These are phyloP conservation scores for Monosporascus sp. DNA, from an alignment of 2,329 filamentous ascomycete species.

Conservation along the genomic window DNA sequence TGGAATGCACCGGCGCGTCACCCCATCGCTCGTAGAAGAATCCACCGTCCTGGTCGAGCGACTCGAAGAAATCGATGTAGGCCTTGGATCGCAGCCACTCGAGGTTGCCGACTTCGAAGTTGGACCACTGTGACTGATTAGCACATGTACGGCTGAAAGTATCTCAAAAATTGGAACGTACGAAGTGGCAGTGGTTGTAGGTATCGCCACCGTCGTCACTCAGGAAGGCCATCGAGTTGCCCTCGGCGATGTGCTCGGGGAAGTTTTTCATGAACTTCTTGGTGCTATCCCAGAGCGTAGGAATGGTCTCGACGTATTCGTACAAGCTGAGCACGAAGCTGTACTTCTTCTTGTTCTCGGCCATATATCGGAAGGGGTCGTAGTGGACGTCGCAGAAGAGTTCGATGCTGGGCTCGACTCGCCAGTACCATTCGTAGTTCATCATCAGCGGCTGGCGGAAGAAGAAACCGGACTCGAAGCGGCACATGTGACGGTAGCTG, in stretches of 20 bases:
- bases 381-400: constrained; percentile 94
- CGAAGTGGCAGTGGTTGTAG: constrained; percentile 97
- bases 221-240: constrained; percentile 85
- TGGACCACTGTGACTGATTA: constrained; percentile 71
- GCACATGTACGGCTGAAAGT: constrained; percentile 4
- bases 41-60: constrained; percentile 82
- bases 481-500: constrained; percentile 99
- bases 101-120: constrained; percentile 94
- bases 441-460: constrained; percentile 91
- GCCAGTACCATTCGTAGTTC: constrained; percentile 99
- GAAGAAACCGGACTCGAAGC: constrained; percentile 98
- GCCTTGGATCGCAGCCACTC: constrained; percentile 87
- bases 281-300: constrained; percentile 89
- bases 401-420: constrained; percentile 94
- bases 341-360: constrained; percentile 96
- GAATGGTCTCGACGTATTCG: constrained; percentile 95
- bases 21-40: constrained; percentile 99
- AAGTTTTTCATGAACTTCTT: constrained; percentile 91
- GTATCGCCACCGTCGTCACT: constrained; percentile 86
- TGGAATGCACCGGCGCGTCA: constrained; percentile 96
- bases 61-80: constrained; percentile 87
- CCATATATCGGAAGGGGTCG: constrained; percentile 95
- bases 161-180: constrained; percentile 40
- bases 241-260: constrained; percentile 78
- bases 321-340: constrained; percentile 93